Evolutionary conservation across 805 yeast genomes (phyloP).

Genomic region (Debaryomyces castellii): DNA sequence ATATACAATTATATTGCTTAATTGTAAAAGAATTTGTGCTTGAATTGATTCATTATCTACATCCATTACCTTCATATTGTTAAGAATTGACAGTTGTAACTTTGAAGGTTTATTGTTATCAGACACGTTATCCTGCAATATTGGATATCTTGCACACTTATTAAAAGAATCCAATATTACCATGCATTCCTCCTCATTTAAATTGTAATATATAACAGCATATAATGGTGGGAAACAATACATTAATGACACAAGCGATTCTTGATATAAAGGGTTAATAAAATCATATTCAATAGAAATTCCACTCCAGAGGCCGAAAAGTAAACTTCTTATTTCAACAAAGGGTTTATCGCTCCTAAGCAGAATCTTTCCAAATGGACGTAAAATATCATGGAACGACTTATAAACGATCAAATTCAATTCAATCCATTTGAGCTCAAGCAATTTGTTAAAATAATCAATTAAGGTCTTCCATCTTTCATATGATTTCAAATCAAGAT

Average conservation of each 20-base stretch:
- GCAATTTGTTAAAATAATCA: constrained; percentile 43
- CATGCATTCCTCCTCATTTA: constrained; percentile 39
- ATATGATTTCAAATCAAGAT: constrained; percentile 22
- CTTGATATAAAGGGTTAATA: constrained; percentile 53
- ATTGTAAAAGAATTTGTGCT: constrained; percentile 50
- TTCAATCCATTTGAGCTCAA: constrained; percentile 45
- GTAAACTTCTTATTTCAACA: constrained; percentile 26
- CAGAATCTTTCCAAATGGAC: constrained; percentile 19
- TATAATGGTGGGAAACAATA: constrained; percentile 52
- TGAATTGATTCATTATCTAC: constrained; percentile 34
- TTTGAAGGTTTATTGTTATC: constrained; percentile 57
- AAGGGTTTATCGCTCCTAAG: background rate
- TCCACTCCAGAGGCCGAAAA: constrained; percentile 52
- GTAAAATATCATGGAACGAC: constrained; percentile 49
- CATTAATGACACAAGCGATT: constrained; percentile 56
- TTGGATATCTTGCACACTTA: constrained; percentile 70
- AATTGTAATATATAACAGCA: constrained; percentile 28
- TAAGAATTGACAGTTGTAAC: constrained; percentile 60
- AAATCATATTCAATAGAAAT: constrained; percentile 43
- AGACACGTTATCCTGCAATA: constrained; percentile 54
- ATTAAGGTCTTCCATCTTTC: constrained; percentile 60
- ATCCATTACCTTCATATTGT: constrained; percentile 39
- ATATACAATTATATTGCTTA: constrained; percentile 51
- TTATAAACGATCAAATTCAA: constrained; percentile 57
- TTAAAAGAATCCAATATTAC: constrained; percentile 58